phyloP scores from a whole-genome alignment of 139 green algal genomes.

The Dunaliella sp. region DNA sequence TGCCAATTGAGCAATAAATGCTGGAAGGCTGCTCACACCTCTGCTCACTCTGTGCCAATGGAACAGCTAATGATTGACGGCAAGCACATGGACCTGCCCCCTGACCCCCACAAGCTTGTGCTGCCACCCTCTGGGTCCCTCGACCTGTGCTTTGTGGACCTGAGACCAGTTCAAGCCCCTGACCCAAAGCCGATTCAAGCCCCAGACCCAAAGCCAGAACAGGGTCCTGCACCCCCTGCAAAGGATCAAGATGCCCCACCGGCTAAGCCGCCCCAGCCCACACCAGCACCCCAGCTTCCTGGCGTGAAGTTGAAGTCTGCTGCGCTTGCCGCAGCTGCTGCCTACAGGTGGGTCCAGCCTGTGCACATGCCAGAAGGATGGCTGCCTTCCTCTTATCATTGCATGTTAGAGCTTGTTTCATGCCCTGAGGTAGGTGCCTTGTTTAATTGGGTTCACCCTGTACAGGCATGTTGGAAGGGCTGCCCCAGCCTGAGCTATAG shows the following conservation, averaged over 20 bases:
- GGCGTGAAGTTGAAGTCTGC: background rate
- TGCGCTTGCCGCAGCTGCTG: background rate
- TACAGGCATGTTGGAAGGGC: no score
- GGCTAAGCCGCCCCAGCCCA: background rate
- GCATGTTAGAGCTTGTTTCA: no score
- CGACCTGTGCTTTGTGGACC: constrained; percentile 49
- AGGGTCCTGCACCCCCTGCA: no score
- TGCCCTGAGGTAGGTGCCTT: no score
- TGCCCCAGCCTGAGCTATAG: no score
- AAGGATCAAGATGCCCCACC: background rate
- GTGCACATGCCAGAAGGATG: no score
- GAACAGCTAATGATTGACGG: constrained; percentile 18
- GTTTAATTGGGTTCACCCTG: no score
- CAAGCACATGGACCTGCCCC: constrained; percentile 19
- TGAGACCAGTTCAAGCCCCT: constrained; percentile 29
- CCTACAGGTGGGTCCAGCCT: no score
- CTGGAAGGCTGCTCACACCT: no score
- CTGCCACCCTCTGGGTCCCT: constrained; percentile 6
- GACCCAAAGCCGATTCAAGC: constrained; percentile 12
- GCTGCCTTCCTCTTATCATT: no score
- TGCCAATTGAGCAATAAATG: no score
- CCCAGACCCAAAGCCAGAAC: background rate
- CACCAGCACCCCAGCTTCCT: background rate
- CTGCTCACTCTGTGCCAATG: no score
- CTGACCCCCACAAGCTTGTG: background rate